Percentiles rank a stretch among this genome's conserved stretches.
These are phyloP conservation scores for Arachnomyces sp. DNA, from an alignment of 2,329 filamentous ascomycete species.

Conservation along the genomic window DNA sequence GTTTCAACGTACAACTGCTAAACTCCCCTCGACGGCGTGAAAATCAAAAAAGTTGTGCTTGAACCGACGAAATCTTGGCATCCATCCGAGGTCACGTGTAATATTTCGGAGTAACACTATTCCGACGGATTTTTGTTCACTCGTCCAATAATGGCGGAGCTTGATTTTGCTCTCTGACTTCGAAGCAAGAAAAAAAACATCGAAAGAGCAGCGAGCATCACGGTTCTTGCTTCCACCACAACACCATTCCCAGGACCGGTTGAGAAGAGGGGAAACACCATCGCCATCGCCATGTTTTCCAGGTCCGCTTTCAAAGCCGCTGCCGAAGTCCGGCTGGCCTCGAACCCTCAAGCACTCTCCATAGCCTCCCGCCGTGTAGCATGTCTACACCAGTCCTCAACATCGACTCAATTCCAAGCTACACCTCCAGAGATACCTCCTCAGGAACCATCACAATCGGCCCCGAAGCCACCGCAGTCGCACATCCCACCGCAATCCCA, in stretches of 20 bases:
- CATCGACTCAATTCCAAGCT: constrained; percentile 21
- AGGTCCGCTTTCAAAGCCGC: constrained; percentile 22
- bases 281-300: constrained; percentile 28
- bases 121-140: too few relatives aligned
- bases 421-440: constrained; percentile 23
- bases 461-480: constrained; percentile 16
- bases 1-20: neutral
- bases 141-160: constrained; percentile 20
- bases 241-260: neutral
- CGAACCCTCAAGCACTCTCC: constrained; percentile 12
- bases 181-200: constrained; percentile 8
- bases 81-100: constrained; percentile 5
- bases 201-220: constrained; percentile 6
- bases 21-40: neutral
- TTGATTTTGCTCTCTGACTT: constrained; percentile 27
- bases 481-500: constrained; percentile 14
- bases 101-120: constrained; percentile 8
- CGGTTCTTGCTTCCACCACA: constrained; percentile 8
- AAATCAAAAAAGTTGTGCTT: constrained; percentile 7
- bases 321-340: constrained; percentile 18
- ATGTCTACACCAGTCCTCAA: constrained; percentile 34
- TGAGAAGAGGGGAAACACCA: constrained; percentile 7
- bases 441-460: constrained; percentile 9
- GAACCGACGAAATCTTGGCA: constrained; percentile 3
- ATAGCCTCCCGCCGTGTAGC: constrained; percentile 15